A percentile compares a stretch with the other conserved stretches of the same genome.
Conservation (phyloP, 306 rosid genomes). For the Vigna hirtella region DNA sequence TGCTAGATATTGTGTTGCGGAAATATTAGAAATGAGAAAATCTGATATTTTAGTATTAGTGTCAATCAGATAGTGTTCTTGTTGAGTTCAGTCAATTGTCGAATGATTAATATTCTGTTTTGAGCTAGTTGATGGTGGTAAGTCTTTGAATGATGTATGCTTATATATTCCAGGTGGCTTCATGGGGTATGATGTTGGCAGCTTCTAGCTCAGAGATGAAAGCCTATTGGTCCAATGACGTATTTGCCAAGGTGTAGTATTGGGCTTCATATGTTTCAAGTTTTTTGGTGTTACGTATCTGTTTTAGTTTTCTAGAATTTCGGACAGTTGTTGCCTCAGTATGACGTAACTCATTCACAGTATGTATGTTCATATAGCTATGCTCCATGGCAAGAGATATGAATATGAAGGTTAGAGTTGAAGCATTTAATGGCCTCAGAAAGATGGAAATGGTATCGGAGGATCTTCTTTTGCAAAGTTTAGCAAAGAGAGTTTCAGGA, state of each 20-base stretch:
- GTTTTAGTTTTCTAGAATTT: conserved; percentile 38
- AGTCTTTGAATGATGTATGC: conserved; percentile 27
- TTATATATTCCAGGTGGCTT: conserved; percentile 64
- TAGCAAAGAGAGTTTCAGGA: conserved; percentile 72
- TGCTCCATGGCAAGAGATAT: conserved; percentile 91
- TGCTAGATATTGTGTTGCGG: neutral
- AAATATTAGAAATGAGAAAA: conserved; percentile 8
- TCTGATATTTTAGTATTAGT: conserved; percentile 11
- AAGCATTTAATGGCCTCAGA: conserved; percentile 70
- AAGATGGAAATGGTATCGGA: conserved; percentile 70
- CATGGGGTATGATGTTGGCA: conserved; percentile 76
- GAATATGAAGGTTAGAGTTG: conserved; percentile 80
- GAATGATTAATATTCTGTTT: conserved; percentile 38
- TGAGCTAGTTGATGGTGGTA: conserved; percentile 11
- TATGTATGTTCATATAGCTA: conserved; percentile 60
- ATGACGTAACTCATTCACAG: conserved; percentile 27
- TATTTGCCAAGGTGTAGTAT: conserved; percentile 70
- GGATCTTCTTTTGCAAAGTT: conserved; percentile 81
- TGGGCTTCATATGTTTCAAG: neutral
- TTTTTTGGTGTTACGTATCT: conserved; percentile 16
- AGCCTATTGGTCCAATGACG: conserved; percentile 63
- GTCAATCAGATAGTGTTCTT: conserved; percentile 8
- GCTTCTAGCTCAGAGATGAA: conserved; percentile 62
- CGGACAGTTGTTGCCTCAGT: conserved; percentile 30
- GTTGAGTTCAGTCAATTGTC: conserved; percentile 14